A percentile compares a stretch with the other conserved stretches of the same genome.
These are phyloP conservation scores for Hypoxylon perforatum DNA, from an alignment of 495 filamentous ascomycete genomes.

Conservation along the genomic window DNA sequence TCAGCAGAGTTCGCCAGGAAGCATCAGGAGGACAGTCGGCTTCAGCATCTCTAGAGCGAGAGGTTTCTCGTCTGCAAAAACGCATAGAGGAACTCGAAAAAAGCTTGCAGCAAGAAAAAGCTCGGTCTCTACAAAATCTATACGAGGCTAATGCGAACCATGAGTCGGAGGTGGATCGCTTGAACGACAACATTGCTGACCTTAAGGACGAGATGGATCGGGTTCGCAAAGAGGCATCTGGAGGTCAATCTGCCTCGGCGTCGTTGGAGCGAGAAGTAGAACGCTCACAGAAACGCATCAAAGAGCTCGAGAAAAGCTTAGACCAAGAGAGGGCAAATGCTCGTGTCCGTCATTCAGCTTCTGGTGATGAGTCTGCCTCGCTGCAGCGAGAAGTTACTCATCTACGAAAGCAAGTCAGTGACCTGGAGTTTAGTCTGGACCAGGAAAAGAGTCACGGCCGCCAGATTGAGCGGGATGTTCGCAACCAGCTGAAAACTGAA, in stretches of 20 bases:
- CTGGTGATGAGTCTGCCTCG: constrained; percentile 73
- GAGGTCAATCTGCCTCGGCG: constrained; percentile 47
- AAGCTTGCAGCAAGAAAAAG: constrained; percentile 52
- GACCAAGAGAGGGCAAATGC: constrained; percentile 77
- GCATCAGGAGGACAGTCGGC: constrained; percentile 50
- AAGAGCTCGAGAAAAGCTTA: constrained; percentile 41
- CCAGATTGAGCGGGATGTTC: constrained; percentile 66
- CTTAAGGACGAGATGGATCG: constrained; percentile 72
- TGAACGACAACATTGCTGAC: constrained; percentile 74
- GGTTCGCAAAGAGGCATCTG: constrained; percentile 51
- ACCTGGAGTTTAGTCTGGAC: constrained; percentile 69
- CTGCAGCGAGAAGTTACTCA: constrained; percentile 72
- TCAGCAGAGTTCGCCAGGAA: constrained; percentile 53
- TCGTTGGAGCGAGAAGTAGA: constrained; percentile 40
- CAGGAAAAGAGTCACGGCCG: constrained; percentile 69
- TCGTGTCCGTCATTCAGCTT: constrained; percentile 73
- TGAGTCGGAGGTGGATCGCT: constrained; percentile 36
- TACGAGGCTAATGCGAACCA: constrained; percentile 38
- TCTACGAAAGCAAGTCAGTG: constrained; percentile 64
- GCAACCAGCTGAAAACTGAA: constrained; percentile 70
- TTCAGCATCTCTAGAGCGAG: constrained; percentile 41
- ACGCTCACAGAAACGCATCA: constrained; percentile 32
- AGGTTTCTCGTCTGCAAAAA: constrained; percentile 34
- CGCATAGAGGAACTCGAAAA: constrained; percentile 37
- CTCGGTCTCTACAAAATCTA: constrained; percentile 25